Evolutionary conservation across 176 grass and related monocot species (phyloP).

Genomic region (Rhipidocladum racemiflorum): DNA sequence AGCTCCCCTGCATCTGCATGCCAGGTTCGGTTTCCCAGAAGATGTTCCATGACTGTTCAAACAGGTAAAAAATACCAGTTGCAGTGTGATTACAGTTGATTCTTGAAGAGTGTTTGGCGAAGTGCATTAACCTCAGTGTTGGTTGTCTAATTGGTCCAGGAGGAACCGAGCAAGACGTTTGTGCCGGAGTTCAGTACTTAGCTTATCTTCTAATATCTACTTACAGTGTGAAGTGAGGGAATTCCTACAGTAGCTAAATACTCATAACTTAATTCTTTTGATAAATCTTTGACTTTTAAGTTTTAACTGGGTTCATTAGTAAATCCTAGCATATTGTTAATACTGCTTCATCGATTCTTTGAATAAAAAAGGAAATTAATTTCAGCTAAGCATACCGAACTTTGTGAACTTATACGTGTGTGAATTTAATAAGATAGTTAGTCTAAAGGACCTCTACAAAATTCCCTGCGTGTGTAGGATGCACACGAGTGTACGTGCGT

Average conservation of each 20-base stretch:
- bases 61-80: background rate
- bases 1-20: background rate
- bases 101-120: constrained; percentile 40
- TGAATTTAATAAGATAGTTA: no score
- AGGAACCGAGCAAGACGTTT: background rate
- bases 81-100: background rate
- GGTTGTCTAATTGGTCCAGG: background rate
- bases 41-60: constrained; percentile 27
- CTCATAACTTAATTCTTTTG: background rate
- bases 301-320: background rate
- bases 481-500: no score
- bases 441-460: no score
- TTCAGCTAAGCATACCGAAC: background rate
- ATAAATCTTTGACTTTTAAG: background rate
- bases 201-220: background rate
- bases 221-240: background rate
- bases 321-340: background rate
- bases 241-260: background rate
- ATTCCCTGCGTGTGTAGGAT: no score
- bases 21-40: constrained; percentile 27
- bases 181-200: background rate
- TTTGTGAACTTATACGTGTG: no score
- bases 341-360: background rate
- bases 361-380: background rate
- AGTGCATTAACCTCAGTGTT: background rate